Conservation (phyloP, 306 rosid species). For the Cicer judaicum region DNA sequence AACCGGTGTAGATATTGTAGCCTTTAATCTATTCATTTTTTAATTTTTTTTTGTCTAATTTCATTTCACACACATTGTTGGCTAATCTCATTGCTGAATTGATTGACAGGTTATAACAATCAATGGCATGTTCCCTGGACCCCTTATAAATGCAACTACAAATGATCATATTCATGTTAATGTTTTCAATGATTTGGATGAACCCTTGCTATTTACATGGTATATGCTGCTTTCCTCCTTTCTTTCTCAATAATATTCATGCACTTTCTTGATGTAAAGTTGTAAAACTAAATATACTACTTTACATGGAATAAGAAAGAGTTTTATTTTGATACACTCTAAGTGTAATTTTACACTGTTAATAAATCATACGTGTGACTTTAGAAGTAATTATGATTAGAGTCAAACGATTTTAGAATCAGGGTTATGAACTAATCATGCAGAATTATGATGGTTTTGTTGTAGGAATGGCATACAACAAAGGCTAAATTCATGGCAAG, state of each 20-base stretch:
- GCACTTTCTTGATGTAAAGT: too few relatives aligned
- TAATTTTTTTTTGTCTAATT: conserved; percentile 1
- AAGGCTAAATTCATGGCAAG: conserved; percentile 91
- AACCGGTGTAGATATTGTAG: conserved; percentile 49
- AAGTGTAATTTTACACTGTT: too few relatives aligned
- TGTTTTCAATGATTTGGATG: conserved; percentile 71
- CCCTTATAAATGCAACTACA: conserved; percentile 76
- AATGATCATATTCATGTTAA: conserved; percentile 66
- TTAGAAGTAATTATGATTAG: too few relatives aligned
- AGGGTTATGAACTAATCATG: background rate
- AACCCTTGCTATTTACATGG: conserved; percentile 83
- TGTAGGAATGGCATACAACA: conserved; percentile 91
- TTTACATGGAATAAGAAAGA: too few relatives aligned
- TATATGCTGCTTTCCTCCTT: conserved; percentile 24
- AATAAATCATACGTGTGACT: too few relatives aligned
- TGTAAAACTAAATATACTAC: too few relatives aligned
- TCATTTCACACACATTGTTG: background rate
- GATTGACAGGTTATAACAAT: conserved; percentile 72
- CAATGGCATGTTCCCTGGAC: conserved; percentile 87
- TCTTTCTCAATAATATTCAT: background rate
- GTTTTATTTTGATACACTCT: too few relatives aligned
- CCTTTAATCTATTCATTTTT: conserved; percentile 2
- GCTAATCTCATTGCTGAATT: conserved; percentile 12
- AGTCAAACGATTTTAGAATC: too few relatives aligned
- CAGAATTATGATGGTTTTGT: conserved; percentile 34